Base-by-base conservation (phyloP, 2,329 filamentous ascomycete species). In the Botrytis sinoallii region DNA sequence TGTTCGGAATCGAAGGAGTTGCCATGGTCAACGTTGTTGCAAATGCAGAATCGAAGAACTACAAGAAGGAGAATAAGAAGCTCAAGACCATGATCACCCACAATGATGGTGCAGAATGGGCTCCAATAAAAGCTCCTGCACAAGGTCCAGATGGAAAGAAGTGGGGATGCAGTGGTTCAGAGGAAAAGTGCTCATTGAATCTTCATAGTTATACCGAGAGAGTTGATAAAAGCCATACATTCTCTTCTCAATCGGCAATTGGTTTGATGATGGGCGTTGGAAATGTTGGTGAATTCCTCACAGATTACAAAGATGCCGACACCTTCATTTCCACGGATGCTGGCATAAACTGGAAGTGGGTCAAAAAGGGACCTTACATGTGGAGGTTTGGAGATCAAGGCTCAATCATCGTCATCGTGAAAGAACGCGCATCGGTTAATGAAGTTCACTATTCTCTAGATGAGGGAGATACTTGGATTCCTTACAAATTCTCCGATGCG, bases 301-400 rank as follows among this genome's bases (percentile, higher is more conserved):
- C 71, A 9, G 16, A 70, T 8, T 73, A 71, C 18, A 81, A 85
- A 25, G 89, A 92, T 71, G 92, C 92, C 22, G 92, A 96, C 80
- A 98, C 95, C 0, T 99, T 95, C 84, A 92, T 98, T 85, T 97
- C 94, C 18, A 87, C 88, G 0, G 95, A 99, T 81, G 96, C 92
- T n/a, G 97, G 97, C 72, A 87, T 98, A 70, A 93, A 85, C 57
- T 99, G 96, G 96, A 90, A 87, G 76, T 89, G 91, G 74, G 90
- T 95, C 75, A 95, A 93, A 84, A 95, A 97, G 83, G 97, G 96
- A 9, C 88, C 88, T 52, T 97, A 94, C 86, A 92, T 92, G 79
- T 99, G 94, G 94, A 93, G 97, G 80, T 97, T 94, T 81, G 97
- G 96, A 74, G 97, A 99, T 79, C 94, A 97, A 82, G 96, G 96